phyloP scores from a whole-genome alignment of 169 alveolate species.

The Eimeria maxima region DNA sequence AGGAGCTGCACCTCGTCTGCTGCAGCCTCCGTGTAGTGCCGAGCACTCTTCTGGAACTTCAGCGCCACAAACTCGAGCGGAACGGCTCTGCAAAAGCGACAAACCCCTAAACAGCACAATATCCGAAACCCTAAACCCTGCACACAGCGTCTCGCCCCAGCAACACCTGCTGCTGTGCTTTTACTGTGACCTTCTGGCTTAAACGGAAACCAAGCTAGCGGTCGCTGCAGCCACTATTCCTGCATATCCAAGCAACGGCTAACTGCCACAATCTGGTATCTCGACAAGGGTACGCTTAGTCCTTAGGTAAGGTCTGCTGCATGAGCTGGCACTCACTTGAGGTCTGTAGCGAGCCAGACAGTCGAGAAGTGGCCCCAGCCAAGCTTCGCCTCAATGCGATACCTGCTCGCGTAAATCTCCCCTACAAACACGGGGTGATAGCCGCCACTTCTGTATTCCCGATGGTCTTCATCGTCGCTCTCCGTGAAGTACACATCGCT shows the following conservation, averaged over 20 bases:
- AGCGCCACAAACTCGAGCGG: slow-evolving; percentile 96
- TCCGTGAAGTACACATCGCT: slow-evolving; percentile 84
- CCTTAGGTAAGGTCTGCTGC: background rate
- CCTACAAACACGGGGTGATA: slow-evolving; percentile 85
- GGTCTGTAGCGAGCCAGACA: slow-evolving; percentile 99
- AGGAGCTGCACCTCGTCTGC: slow-evolving; percentile 95
- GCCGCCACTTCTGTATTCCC: slow-evolving; percentile 85
- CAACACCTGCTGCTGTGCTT: background rate
- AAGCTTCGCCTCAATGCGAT: slow-evolving; percentile 97
- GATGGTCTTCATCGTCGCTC: slow-evolving; percentile 85
- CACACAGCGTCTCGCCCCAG: background rate
- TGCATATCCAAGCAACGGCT: background rate
- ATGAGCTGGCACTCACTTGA: slow-evolving; percentile 13
- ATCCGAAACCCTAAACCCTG: background rate
- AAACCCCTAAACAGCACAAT: background rate
- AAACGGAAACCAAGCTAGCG: background rate
- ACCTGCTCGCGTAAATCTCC: slow-evolving; percentile 96
- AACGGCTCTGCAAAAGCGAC: slow-evolving; percentile 61
- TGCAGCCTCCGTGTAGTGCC: slow-evolving; percentile 98
- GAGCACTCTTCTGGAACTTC: slow-evolving; percentile 98
- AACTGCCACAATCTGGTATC: background rate
- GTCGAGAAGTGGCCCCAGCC: slow-evolving; percentile 99
- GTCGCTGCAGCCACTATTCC: background rate
- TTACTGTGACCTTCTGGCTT: no score
- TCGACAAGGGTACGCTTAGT: no score